Evolutionary conservation across 1,139 yeast genomes (phyloP).

Genomic region (Debaryomycetaceae sp.): DNA sequence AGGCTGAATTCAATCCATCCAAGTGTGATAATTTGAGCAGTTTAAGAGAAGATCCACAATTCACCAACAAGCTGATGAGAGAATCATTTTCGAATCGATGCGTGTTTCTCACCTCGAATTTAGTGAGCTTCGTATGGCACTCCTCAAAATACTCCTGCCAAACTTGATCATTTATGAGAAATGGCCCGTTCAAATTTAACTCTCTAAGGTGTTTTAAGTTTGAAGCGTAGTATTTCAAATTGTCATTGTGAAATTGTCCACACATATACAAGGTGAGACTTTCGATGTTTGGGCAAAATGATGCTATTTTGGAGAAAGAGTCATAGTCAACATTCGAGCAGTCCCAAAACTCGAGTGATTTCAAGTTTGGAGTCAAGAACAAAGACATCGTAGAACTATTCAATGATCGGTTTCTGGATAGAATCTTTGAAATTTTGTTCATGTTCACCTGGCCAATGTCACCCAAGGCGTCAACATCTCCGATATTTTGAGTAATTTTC

Average conservation of each 20-base stretch:
- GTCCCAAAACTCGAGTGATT: slow-evolving; percentile 76
- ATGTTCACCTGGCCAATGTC: slow-evolving; percentile 69
- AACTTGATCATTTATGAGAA: slow-evolving; percentile 65
- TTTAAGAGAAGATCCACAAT: slow-evolving; percentile 56
- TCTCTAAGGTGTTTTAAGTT: slow-evolving; percentile 54
- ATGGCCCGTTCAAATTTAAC: slow-evolving; percentile 78
- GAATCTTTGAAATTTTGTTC: slow-evolving; percentile 65
- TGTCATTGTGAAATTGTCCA: slow-evolving; percentile 83
- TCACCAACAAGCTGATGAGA: slow-evolving; percentile 56
- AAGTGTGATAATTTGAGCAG: slow-evolving; percentile 53
- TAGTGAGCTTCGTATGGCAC: slow-evolving; percentile 24
- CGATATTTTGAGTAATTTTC: slow-evolving; percentile 68
- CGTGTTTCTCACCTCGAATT: slow-evolving; percentile 70
- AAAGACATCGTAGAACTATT: slow-evolving; percentile 67
- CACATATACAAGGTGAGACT: slow-evolving; percentile 79
- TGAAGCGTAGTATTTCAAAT: slow-evolving; percentile 56
- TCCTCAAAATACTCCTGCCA: slow-evolving; percentile 74
- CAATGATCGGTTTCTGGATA: slow-evolving; percentile 77
- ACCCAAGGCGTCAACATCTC: slow-evolving; percentile 73
- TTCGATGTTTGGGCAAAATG: slow-evolving; percentile 74
- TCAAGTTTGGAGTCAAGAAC: slow-evolving; percentile 62
- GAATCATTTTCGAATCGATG: slow-evolving; percentile 77
- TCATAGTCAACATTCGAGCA: slow-evolving; percentile 75
- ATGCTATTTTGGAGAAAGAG: slow-evolving; percentile 65
- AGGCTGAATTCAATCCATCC: slow-evolving; percentile 62